Base-by-base conservation (phyloP, 805 yeast genomes). In the Kuraishia hungarica region DNA sequence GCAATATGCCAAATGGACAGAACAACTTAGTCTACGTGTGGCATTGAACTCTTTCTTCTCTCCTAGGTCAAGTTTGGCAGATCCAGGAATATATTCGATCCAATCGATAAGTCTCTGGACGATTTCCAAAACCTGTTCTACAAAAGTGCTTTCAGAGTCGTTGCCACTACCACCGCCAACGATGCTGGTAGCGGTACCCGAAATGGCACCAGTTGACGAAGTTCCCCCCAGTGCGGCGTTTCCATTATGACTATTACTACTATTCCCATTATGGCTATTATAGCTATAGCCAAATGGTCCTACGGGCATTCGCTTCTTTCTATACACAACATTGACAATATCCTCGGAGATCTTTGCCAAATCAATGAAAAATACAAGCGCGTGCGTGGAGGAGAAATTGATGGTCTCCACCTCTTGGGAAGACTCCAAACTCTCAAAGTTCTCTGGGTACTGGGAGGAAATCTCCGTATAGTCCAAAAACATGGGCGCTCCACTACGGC, bases 1-100 rank as follows among this genome's bases (percentile, higher is more conserved):
- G 51, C 66, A 63, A 50, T 64, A 62, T 39, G 62, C 63, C 50
- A 65, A 55, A 54, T 65, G 67, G 20, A 65, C 53, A 2, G 67
- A 63, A 50, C 57, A 64, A 3, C 63, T 56, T 22, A 62, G 48
- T 47, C 69, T 49, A 39, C 59, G 58, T 51, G 59, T 62, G 24
- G 39, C 59, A 29, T 56, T 52, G 10, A 22, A 11, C 46, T 53
- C 26, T n/a, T 21, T 28, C 48, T 53, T 15, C 53, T 50, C n/a
- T n/a, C 57, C 29, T 49, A 52, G 51, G n/a, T 54, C 56, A 11
- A 63, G 53, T 29, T 53, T 58, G 43, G 59, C 55, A 15, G 58
- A 52, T 3, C 58, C 60, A 0, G 67, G 67, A 10, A 61, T 51
- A 1, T 60, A 39, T 10, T 58, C 59, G 51, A 61, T 63, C 69